Evolutionary conservation across 345 rosid species (phyloP).

Genomic region (Firmiana major): DNA sequence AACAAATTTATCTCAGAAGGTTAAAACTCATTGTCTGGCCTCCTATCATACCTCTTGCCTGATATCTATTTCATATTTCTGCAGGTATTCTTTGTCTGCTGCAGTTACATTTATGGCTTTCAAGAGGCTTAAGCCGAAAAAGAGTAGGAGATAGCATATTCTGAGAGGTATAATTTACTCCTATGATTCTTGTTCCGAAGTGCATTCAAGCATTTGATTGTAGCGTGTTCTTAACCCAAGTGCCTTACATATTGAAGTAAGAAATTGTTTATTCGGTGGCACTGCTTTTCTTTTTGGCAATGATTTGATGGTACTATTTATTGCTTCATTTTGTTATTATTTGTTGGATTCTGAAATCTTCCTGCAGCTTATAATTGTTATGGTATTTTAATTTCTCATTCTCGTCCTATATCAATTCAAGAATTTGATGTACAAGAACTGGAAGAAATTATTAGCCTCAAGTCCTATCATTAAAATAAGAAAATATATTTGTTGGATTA

Average conservation of each 20-base stretch:
- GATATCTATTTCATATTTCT: constrained; percentile 2
- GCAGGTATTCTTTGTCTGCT: constrained; percentile 89
- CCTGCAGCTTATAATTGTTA: background rate
- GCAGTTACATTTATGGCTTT: constrained; percentile 93
- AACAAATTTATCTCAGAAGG: background rate
- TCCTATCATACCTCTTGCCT: background rate
- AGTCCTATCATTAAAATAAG: background rate
- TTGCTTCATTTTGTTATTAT: background rate
- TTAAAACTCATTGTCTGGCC: background rate
- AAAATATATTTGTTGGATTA: background rate
- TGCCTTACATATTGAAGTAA: background rate
- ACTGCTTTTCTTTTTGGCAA: background rate
- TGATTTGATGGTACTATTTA: background rate
- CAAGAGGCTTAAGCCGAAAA: constrained; percentile 62
- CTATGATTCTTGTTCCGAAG: background rate
- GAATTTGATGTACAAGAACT: background rate
- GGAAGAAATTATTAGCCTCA: background rate
- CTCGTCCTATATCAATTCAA: background rate
- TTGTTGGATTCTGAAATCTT: background rate
- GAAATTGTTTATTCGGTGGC: background rate
- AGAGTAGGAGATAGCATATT: constrained; percentile 45
- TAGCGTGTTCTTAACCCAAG: background rate
- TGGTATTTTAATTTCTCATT: background rate
- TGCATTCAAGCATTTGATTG: background rate
- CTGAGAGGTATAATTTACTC: background rate